phyloP scores from a whole-genome alignment of 257 asterid genomes.

The Nicotiana paniculata region DNA sequence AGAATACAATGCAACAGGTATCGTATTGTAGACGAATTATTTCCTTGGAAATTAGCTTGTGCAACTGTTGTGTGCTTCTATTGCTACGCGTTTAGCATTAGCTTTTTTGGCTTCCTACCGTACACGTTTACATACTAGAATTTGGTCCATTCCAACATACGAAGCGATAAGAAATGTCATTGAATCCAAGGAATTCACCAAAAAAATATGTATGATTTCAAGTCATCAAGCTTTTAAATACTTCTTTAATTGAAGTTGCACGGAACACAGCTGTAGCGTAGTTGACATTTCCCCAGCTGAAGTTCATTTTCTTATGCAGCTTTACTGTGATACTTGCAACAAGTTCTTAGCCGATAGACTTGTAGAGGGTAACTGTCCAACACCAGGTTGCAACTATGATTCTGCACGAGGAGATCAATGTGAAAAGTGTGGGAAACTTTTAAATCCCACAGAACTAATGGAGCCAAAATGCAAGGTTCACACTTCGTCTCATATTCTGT shows the following conservation, averaged over 20 bases:
- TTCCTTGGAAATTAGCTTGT: background rate
- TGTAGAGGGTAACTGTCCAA: slow-evolving; percentile 84
- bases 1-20: slow-evolving; percentile 85
- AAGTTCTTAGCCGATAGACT: slow-evolving; percentile 86
- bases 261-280: background rate
- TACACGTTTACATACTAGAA: no score
- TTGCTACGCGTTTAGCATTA: background rate
- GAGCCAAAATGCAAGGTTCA: slow-evolving; percentile 90
- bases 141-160: no score
- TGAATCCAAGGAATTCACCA: no score
- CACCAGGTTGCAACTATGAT: slow-evolving; percentile 70
- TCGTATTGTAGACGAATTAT: background rate
- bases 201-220: no score
- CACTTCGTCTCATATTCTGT: background rate
- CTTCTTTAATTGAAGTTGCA: background rate
- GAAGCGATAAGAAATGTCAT: no score
- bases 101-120: no score
- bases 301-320: slow-evolving; percentile 35
- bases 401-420: slow-evolving; percentile 98
- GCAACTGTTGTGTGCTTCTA: background rate
- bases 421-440: slow-evolving; percentile 77
- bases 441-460: slow-evolving; percentile 81
- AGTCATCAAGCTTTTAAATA: background rate
- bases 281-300: slow-evolving; percentile 10
- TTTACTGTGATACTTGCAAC: slow-evolving; percentile 62